Evolutionary conservation across 2,329 filamentous ascomycete species (phyloP).

Genomic region (Huntiella bhutanensis): DNA sequence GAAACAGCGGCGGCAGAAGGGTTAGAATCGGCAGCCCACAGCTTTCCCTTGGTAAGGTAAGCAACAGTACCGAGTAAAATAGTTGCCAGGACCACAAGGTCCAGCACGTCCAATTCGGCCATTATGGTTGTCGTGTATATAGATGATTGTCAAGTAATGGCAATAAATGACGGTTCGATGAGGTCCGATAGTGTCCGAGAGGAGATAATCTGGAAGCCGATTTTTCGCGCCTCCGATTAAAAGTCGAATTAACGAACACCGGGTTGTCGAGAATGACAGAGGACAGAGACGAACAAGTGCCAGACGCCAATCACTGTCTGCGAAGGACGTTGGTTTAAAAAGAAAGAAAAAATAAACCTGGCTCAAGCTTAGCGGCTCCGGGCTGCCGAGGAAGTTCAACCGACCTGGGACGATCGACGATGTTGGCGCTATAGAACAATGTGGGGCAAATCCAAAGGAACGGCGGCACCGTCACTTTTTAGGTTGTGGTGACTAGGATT

Average conservation of each 20-base stretch:
- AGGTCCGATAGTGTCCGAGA: background rate
- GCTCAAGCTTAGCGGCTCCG: too few species aligned
- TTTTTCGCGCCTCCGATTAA: background rate
- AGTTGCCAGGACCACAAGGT: conserved; percentile 73
- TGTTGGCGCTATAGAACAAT: too few species aligned
- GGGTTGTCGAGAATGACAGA: too few species aligned
- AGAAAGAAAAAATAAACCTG: too few species aligned
- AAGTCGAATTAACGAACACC: background rate
- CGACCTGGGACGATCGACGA: too few species aligned
- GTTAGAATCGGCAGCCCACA: conserved; percentile 79
- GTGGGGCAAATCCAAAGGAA: too few species aligned
- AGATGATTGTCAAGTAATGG: background rate
- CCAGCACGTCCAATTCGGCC: conserved; percentile 91
- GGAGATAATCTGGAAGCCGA: background rate
- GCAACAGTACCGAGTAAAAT: conserved; percentile 76
- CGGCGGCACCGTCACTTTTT: too few species aligned
- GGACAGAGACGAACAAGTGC: too few species aligned
- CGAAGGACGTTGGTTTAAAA: too few species aligned
- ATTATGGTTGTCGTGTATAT: conserved; percentile 31
- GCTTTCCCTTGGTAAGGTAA: conserved; percentile 94
- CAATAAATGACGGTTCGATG: background rate
- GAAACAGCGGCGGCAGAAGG: conserved; percentile 62
- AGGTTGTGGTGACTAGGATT: too few species aligned
- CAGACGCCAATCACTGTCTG: too few species aligned
- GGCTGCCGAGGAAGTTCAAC: too few species aligned